Percentiles rank a stretch among this genome's conserved stretches.
These are phyloP conservation scores for Saturnispora diversa DNA, from an alignment of 805 yeast genomes.

Conservation along the genomic window DNA sequence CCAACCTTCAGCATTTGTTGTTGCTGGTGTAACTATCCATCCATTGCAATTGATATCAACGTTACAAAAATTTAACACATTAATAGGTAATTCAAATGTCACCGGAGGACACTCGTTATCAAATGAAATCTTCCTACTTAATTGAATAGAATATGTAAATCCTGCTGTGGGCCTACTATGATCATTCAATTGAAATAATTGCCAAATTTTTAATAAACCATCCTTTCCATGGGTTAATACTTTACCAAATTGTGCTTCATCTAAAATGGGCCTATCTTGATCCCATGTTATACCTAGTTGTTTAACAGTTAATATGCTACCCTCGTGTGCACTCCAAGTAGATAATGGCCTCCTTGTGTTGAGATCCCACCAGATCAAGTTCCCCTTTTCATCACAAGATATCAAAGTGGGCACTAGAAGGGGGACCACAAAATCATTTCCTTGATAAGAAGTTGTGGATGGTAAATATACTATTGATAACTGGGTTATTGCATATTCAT, in stretches of 20 bases:
- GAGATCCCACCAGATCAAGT: conserved; percentile 59
- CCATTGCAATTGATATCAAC: conserved; percentile 34
- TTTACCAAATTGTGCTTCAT: conserved; percentile 29
- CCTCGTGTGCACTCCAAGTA: conserved; percentile 53
- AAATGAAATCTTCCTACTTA: conserved; percentile 16
- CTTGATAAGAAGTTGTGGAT: conserved; percentile 4
- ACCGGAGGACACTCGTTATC: conserved; percentile 11
- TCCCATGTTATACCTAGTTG: conserved; percentile 35
- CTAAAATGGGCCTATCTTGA: conserved; percentile 15
- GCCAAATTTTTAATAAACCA: conserved; percentile 44
- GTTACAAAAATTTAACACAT: conserved; percentile 64
- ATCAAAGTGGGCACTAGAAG: conserved; percentile 33
- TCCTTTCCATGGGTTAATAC: conserved; percentile 64
- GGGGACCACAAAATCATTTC: conserved; percentile 12
- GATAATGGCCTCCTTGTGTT: conserved; percentile 45
- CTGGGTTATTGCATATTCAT: conserved; percentile 14
- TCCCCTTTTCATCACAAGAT: conserved; percentile 57
- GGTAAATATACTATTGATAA: conserved; percentile 9
- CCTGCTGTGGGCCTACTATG: conserved; percentile 4
- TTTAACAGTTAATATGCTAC: conserved; percentile 40
- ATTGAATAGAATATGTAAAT: conserved; percentile 9
- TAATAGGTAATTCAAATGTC: conserved; percentile 53
- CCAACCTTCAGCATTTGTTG: conserved; percentile 52
- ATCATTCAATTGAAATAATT: conserved; percentile 20
- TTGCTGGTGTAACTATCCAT: conserved; percentile 49